These are phyloP conservation scores for Saxophila tyrrhenica DNA, from an alignment of 495 filamentous ascomycete genomes.

Conservation along the genomic window DNA sequence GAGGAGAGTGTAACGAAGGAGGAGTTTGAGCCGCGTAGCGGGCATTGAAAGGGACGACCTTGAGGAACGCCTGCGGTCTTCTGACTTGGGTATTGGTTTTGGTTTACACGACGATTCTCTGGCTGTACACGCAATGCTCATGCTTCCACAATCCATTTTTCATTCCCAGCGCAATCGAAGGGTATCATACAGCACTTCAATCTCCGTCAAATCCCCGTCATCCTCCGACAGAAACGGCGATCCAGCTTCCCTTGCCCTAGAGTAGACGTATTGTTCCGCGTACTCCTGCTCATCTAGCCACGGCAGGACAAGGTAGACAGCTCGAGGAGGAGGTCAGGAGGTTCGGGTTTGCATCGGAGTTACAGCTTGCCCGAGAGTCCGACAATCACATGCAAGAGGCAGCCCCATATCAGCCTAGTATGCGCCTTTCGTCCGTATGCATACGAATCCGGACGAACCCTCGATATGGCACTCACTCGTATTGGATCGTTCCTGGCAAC, in stretches of 20 bases:
- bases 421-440: too few species aligned
- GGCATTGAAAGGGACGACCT: neutral
- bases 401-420: too few species aligned
- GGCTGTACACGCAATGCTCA: too few species aligned
- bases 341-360: too few species aligned
- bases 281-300: neutral
- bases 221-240: neutral
- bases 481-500: too few species aligned
- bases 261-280: neutral
- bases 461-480: too few species aligned
- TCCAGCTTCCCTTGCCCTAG: neutral
- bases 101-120: too few species aligned
- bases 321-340: too few species aligned
- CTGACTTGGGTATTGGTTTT: neutral
- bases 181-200: neutral
- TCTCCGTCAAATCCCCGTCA: neutral
- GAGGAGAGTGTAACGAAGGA: neutral
- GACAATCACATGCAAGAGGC: neutral
- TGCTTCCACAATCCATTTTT: too few species aligned
- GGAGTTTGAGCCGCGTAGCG: neutral
- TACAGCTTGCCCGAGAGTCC: neutral
- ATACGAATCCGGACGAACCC: too few species aligned
- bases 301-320: too few species aligned
- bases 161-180: neutral
- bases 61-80: too few species aligned